Evolutionary conservation across 352 stramenopile species (phyloP), one percentile per base, ranked within the genome.

Genomic region (Peronospora destructor): DNA sequence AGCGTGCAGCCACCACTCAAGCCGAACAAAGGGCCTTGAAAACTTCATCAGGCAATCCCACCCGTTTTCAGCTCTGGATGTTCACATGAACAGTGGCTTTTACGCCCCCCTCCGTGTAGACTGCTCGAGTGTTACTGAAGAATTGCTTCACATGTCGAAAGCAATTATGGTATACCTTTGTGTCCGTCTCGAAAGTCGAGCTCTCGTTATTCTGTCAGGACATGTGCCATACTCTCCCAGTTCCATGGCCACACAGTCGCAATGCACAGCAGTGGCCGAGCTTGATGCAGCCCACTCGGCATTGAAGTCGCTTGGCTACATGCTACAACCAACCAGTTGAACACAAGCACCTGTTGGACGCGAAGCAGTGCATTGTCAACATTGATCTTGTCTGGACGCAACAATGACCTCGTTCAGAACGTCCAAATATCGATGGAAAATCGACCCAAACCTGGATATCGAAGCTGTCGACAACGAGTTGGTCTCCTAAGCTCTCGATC

Each of bases 1-100:
- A n/a, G n/a, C n/a, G n/a, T n/a, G n/a, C n/a, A n/a, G n/a, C n/a
- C n/a, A n/a, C n/a, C 10, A 34, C 6, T 34, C 12, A 3, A 34
- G 29, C 6, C 10, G 29, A 3, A 34, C 29, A 34, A 34, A 34
- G 29, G 29, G 6, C 3, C 9, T 3, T 2, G 9, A 16, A 14
- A 29, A 14, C 10, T 14, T 6, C n/a, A 25, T 17, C 9, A 48
- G 14, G 11, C 7, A 30, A 42, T 51, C 63, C n/a, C 32, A 87
- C 80, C 37, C 67, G 67, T 42, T 85, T 55, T 91, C 80, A 19
- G 46, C 40, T 3, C 57, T 50, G 4, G 76, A 85, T 47, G 88
- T 91, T 33, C 80, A 73, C 80, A 91, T 85, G 47, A 91, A 88
- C 25, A 86, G 57, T 34, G 80, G 88, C 40, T 91, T 76, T 76